These are phyloP conservation scores for Conticribra guillardii DNA, from an alignment of 108 stramenopile species.

Conservation along the genomic window DNA sequence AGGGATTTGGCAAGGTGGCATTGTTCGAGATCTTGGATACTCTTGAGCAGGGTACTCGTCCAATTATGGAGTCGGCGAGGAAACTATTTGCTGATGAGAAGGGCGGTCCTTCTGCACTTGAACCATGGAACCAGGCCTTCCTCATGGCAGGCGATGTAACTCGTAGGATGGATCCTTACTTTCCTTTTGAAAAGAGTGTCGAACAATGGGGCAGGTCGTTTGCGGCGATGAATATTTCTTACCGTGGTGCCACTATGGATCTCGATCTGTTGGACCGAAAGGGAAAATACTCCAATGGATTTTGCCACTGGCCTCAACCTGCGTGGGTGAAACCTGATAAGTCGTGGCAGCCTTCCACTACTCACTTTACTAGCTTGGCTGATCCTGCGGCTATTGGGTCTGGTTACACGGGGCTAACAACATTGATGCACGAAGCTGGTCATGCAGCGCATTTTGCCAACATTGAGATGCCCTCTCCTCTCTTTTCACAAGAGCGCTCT, in stretches of 20 bases:
- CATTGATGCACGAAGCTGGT: constrained; percentile 78
- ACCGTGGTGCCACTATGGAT: constrained; percentile 67
- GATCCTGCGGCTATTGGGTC: constrained; percentile 67
- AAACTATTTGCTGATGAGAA: constrained; percentile 51
- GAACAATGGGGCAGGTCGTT: constrained; percentile 65
- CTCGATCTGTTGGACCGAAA: constrained; percentile 70
- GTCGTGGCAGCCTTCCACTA: constrained; percentile 52
- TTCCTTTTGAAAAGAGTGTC: constrained; percentile 68
- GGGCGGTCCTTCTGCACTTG: constrained; percentile 54
- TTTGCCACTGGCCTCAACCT: constrained; percentile 77
- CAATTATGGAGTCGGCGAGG: constrained; percentile 59
- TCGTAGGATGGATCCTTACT: constrained; percentile 79
- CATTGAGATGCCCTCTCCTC: constrained; percentile 59
- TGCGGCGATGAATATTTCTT: constrained; percentile 65
- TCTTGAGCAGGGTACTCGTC: constrained; percentile 62
- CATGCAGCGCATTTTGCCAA: constrained; percentile 84
- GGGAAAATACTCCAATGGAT: constrained; percentile 76
- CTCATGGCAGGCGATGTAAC: constrained; percentile 70
- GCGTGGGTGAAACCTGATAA: constrained; percentile 70
- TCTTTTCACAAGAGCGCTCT: constrained; percentile 74
- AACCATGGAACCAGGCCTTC: constrained; percentile 67
- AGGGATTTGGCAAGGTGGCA: constrained; percentile 68
- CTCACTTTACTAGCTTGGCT: constrained; percentile 73
- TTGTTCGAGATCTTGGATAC: constrained; percentile 76
- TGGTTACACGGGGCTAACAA: constrained; percentile 62